These are phyloP conservation scores for Fraxinus albicans DNA, from an alignment of 305 asterid species.

Conservation along the genomic window DNA sequence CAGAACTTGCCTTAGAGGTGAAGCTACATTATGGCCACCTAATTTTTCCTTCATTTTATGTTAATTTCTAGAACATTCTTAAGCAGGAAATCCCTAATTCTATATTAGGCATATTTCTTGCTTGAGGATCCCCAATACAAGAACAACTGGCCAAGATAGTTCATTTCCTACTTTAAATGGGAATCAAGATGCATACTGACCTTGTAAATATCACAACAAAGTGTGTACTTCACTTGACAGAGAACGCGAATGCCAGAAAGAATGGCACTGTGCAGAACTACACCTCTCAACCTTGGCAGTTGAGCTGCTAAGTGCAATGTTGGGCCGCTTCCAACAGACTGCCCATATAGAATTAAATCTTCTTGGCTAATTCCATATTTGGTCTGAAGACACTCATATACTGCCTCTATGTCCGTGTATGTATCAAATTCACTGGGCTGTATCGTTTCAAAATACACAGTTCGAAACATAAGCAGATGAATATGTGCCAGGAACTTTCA, in stretches of 20 bases:
- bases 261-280: conserved; percentile 94
- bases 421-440: conserved; percentile 96
- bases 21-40: background rate
- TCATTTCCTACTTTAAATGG: background rate
- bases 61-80: background rate
- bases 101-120: background rate
- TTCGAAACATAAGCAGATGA: background rate
- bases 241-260: conserved; percentile 99
- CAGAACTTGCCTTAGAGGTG: background rate
- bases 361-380: conserved; percentile 94
- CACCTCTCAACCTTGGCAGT: conserved; percentile 92
- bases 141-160: background rate
- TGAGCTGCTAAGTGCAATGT: conserved; percentile 91
- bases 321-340: conserved; percentile 99
- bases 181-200: conserved; percentile 30
- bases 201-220: conserved; percentile 93
- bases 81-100: background rate
- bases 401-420: conserved; percentile 95
- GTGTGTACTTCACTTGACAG: conserved; percentile 80
- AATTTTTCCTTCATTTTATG: background rate
- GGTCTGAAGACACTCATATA: conserved; percentile 84
- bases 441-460: conserved; percentile 15
- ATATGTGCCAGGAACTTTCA: background rate
- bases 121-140: background rate
- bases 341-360: conserved; percentile 86